phyloP scores from a whole-genome alignment of 129 eudicot species.

The sunflower (Helianthus annuus) region DNA sequence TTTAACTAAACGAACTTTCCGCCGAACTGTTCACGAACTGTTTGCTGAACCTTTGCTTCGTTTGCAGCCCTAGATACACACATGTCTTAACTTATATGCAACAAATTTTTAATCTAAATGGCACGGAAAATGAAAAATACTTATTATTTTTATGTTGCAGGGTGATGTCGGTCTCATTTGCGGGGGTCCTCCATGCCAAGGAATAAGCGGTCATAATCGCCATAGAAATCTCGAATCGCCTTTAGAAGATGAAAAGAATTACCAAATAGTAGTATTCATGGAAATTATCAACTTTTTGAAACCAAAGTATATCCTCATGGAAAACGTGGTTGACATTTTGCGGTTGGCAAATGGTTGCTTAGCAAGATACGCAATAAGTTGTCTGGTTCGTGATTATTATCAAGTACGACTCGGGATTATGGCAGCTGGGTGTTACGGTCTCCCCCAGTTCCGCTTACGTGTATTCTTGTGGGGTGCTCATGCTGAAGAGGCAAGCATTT shows the following conservation, averaged over 20 bases:
- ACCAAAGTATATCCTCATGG: slow-evolving; percentile 53
- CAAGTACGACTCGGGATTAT: slow-evolving; percentile 58
- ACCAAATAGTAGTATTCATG: slow-evolving; percentile 54
- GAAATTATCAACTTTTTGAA: slow-evolving; percentile 50
- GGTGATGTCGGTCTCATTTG: slow-evolving; percentile 57
- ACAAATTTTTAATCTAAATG: not conserved
- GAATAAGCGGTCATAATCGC: slow-evolving; percentile 59
- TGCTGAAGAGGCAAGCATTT: slow-evolving; percentile 48
- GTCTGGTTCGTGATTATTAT: slow-evolving; percentile 45
- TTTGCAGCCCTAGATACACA: not conserved
- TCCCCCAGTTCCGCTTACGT: slow-evolving; percentile 59
- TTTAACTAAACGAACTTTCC: too few relatives aligned
- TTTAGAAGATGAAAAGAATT: slow-evolving; percentile 58
- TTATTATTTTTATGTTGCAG: slow-evolving; percentile 34
- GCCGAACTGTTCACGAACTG: too few relatives aligned
- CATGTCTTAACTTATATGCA: slow-evolving; percentile 2
- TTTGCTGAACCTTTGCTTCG: too few relatives aligned
- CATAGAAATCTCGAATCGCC: slow-evolving; percentile 56
- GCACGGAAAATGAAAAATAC: not conserved
- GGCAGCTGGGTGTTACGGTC: slow-evolving; percentile 65
- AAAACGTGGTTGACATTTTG: slow-evolving; percentile 55
- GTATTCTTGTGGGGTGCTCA: slow-evolving; percentile 62
- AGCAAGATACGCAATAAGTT: slow-evolving; percentile 61
- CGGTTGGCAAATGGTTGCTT: slow-evolving; percentile 58
- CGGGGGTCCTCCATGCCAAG: slow-evolving; percentile 69